phyloP scores from a whole-genome alignment of 306 rosid species.

The barrel medic (Medicago truncatula) region MtrunA17r5.0-ANR NC_053045.1:29439501-29440000 shows the following conservation, averaged over 20 bases:
- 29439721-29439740: conserved; percentile 88
- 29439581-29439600: conserved; percentile 34
- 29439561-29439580: conserved; percentile 35
- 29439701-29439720: conserved; percentile 80
- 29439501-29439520: conserved; percentile 4
- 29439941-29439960: not conserved
- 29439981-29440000: not conserved
- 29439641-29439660: conserved; percentile 59
- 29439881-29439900: too few species aligned
- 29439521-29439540: not conserved
- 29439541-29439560: conserved; percentile 7
- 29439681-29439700: conserved; percentile 81
- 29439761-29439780: conserved; percentile 64
- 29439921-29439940: too few species aligned
- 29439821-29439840: too few species aligned
- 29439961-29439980: too few species aligned
- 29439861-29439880: too few species aligned
- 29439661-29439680: conserved; percentile 55
- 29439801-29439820: not conserved
- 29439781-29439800: conserved; percentile 55
- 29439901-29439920: too few species aligned
- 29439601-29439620: conserved; percentile 31
- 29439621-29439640: conserved; percentile 43
- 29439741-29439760: conserved; percentile 69
- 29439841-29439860: too few species aligned